These are phyloP conservation scores for Periconia macrospinosa DNA, from an alignment of 2,329 filamentous ascomycete species.

Conservation along the genomic window DNA sequence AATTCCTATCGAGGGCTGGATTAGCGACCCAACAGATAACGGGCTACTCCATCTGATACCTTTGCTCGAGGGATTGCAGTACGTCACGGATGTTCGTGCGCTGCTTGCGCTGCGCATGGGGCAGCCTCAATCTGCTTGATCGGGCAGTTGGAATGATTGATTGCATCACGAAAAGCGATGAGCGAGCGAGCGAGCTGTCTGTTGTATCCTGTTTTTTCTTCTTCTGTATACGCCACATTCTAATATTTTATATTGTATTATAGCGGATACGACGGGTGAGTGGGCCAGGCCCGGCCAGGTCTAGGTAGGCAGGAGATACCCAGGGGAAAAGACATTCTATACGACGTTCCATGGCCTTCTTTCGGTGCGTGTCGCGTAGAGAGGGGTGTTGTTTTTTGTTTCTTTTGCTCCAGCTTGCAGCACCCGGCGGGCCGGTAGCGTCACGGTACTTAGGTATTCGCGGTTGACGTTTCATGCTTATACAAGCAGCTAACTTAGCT, in stretches of 20 bases:
- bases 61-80: slow-evolving; percentile 89
- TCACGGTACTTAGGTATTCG: too few relatives aligned
- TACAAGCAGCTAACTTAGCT: too few relatives aligned
- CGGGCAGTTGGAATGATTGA: not conserved
- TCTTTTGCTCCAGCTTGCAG: not conserved
- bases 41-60: slow-evolving; percentile 92
- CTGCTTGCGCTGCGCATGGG: slow-evolving; percentile 86
- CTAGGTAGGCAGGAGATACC: slow-evolving; percentile 27
- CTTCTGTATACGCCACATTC: slow-evolving; percentile 5
- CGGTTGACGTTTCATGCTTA: too few relatives aligned
- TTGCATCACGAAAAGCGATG: not conserved
- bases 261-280: not conserved
- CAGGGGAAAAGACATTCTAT: slow-evolving; percentile 20
- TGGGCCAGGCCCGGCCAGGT: too few relatives aligned
- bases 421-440: too few relatives aligned
- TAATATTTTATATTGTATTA: not conserved
- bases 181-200: not conserved
- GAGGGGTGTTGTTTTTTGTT: too few relatives aligned
- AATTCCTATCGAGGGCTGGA: slow-evolving; percentile 99
- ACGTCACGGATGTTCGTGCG: slow-evolving; percentile 92
- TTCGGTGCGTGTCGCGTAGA: too few relatives aligned
- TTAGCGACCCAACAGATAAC: slow-evolving; percentile 96
- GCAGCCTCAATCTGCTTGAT: slow-evolving; percentile 54
- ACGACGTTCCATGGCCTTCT: not conserved
- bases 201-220: slow-evolving; percentile 10